Conservation (phyloP, 2,329 filamentous ascomycete genomes). For the Daldinia eschscholtzii region DNA sequence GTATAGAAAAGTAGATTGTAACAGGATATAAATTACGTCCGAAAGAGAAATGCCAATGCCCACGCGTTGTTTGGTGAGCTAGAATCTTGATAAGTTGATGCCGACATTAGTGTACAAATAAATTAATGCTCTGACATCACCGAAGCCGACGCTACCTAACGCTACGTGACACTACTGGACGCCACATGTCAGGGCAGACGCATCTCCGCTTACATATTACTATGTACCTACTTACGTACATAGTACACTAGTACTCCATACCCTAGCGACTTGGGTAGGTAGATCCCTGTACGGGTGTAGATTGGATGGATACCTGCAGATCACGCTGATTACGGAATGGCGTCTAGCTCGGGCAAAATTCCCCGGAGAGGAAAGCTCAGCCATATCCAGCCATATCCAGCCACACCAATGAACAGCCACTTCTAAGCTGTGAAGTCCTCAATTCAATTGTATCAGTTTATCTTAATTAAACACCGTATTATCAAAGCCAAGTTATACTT, state of each 20-base stretch:
- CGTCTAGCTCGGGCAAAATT: slow-evolving; percentile 7
- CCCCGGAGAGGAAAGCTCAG: background rate
- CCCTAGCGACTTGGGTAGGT: too few species aligned
- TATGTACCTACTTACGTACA: too few species aligned
- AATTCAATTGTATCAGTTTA: too few species aligned
- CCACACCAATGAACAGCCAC: background rate
- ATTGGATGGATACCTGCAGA: background rate
- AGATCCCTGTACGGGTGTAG: background rate
- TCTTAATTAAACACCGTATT: too few species aligned
- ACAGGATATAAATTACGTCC: background rate
- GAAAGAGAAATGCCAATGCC: background rate
- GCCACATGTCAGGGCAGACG: slow-evolving; percentile 27
- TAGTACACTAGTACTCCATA: too few species aligned
- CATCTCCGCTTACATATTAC: background rate
- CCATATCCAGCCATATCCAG: background rate
- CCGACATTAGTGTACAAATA: slow-evolving; percentile 21
- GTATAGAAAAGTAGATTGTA: slow-evolving; percentile 4
- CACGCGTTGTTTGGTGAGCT: slow-evolving; percentile 3
- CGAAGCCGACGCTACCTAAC: background rate
- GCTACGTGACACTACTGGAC: slow-evolving; percentile 3
- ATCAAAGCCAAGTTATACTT: too few species aligned
- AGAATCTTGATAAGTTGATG: slow-evolving; percentile 29
- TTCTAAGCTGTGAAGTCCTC: background rate
- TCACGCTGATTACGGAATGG: background rate
- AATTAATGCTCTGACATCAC: slow-evolving; percentile 36